These are phyloP conservation scores for Ganoderma multipileum DNA, from an alignment of 1,284 basidiomycete species.

Conservation along the genomic window DNA sequence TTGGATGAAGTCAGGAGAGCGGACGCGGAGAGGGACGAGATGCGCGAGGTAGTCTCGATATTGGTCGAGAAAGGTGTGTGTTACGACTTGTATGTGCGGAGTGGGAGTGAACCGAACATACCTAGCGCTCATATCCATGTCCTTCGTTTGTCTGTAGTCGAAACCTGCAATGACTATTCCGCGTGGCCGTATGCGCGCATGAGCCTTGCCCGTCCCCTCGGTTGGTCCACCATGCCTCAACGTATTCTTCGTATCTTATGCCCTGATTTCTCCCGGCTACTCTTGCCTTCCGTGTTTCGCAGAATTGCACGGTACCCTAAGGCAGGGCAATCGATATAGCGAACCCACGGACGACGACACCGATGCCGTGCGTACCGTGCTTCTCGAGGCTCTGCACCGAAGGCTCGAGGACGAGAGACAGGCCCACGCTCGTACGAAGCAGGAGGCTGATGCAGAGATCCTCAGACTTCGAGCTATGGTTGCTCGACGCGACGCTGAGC, in stretches of 20 bases:
- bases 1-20: constrained; percentile 41
- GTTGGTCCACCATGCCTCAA: constrained; percentile 40
- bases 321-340: background rate
- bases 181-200: constrained; percentile 61
- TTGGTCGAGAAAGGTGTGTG: constrained; percentile 65
- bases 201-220: constrained; percentile 48
- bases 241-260: background rate
- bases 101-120: background rate
- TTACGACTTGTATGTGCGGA: background rate
- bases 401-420: constrained; percentile 54
- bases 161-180: constrained; percentile 56
- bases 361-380: constrained; percentile 33
- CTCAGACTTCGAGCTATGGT: constrained; percentile 58
- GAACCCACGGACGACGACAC: background rate
- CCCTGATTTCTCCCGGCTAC: background rate
- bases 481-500: constrained; percentile 60
- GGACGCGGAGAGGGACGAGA: constrained; percentile 59
- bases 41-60: constrained; percentile 58
- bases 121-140: constrained; percentile 22
- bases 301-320: background rate
- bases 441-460: constrained; percentile 50
- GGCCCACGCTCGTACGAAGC: constrained; percentile 48
- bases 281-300: background rate
- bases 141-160: constrained; percentile 47
- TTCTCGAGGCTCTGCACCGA: constrained; percentile 51